Evolutionary conservation across 1,139 yeast species (phyloP).

Genomic region (Trichomonascaceae sp.): DNA sequence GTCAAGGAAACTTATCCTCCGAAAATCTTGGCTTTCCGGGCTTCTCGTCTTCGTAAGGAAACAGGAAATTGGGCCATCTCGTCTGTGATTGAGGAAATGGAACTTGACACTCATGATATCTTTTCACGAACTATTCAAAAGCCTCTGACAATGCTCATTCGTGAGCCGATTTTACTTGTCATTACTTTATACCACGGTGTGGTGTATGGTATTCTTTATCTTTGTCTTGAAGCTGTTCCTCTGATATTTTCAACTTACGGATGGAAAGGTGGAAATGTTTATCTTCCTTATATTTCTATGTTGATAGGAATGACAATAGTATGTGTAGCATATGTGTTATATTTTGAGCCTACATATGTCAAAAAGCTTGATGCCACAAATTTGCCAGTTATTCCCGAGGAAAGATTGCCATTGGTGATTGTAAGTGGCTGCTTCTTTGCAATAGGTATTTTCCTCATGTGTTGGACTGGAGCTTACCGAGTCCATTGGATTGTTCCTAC

Average conservation of each 20-base stretch:
- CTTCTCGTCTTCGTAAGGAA: slow-evolving; percentile 43
- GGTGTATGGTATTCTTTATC: slow-evolving; percentile 77
- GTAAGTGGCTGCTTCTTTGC: neutral
- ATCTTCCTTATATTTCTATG: slow-evolving; percentile 39
- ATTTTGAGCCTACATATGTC: neutral
- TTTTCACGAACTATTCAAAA: slow-evolving; percentile 62
- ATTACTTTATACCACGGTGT: slow-evolving; percentile 74
- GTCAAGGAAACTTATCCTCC: neutral
- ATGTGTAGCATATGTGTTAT: neutral
- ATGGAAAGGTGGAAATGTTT: slow-evolving; percentile 30
- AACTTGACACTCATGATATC: slow-evolving; percentile 56
- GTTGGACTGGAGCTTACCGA: neutral
- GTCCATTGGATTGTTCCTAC: neutral
- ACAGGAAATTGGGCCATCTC: slow-evolving; percentile 69
- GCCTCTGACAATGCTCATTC: slow-evolving; percentile 60
- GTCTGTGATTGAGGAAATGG: slow-evolving; percentile 75
- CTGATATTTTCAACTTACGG: slow-evolving; percentile 45
- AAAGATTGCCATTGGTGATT: neutral
- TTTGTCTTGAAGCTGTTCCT: slow-evolving; percentile 76
- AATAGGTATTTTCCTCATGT: neutral
- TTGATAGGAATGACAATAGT: slow-evolving; percentile 41
- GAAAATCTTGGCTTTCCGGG: slow-evolving; percentile 25
- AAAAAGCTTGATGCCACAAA: neutral
- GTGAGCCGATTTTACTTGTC: slow-evolving; percentile 67
- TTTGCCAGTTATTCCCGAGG: neutral